phyloP scores from a whole-genome alignment of 441 rosid species.

The Pelargonium myrrhifolium region DNA sequence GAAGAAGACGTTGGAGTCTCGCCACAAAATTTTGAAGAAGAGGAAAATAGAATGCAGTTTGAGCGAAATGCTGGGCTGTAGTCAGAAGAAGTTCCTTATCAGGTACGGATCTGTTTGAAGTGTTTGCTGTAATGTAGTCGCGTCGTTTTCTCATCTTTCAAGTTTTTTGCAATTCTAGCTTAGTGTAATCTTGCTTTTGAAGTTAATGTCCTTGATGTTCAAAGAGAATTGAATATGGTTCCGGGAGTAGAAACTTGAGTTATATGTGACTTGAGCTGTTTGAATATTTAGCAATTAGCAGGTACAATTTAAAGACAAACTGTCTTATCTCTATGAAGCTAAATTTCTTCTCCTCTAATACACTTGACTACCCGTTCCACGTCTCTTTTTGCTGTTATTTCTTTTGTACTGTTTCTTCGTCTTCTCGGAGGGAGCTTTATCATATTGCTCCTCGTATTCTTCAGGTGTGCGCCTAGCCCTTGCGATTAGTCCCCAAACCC shows the following conservation, averaged over 20 bases:
- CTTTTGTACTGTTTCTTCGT: too few relatives aligned
- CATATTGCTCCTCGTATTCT: too few relatives aligned
- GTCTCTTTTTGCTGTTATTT: too few relatives aligned
- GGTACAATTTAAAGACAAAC: background rate
- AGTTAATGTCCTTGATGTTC: constrained; percentile 10
- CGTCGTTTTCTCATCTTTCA: background rate
- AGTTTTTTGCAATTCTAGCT: constrained; percentile 12
- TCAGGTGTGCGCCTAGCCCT: too few relatives aligned
- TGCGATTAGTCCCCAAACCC: too few relatives aligned
- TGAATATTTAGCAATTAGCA: background rate
- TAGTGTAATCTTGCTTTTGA: background rate
- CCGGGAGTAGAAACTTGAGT: constrained; percentile 8
- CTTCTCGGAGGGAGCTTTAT: too few relatives aligned
- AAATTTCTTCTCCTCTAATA: background rate
- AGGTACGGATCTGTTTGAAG: constrained; percentile 46
- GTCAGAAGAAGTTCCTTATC: constrained; percentile 53
- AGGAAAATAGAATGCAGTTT: constrained; percentile 60
- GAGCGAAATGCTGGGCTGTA: constrained; percentile 82
- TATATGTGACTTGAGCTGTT: background rate
- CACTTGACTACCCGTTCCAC: background rate
- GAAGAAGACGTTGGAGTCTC: constrained; percentile 65
- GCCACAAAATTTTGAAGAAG: constrained; percentile 58
- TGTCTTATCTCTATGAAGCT: background rate
- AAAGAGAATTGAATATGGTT: constrained; percentile 14
- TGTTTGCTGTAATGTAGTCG: constrained; percentile 16